These are phyloP conservation scores for Globisporangium sylvaticum DNA, from an alignment of 352 stramenopile genomes.

Conservation along the genomic window DNA sequence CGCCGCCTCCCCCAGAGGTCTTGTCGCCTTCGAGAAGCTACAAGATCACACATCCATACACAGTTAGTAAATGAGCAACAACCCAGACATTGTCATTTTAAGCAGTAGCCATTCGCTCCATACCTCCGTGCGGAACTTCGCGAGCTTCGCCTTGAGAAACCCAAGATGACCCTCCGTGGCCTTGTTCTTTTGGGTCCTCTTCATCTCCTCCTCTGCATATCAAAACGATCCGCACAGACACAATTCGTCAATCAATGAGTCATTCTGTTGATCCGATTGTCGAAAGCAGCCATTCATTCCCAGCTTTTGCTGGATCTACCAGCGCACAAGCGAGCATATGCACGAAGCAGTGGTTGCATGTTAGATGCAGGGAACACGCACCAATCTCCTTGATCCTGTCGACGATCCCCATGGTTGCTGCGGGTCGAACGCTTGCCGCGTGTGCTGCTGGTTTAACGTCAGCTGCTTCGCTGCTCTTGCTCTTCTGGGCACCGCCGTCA, in stretches of 20 bases:
- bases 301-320: not conserved
- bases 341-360: not conserved
- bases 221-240: not conserved
- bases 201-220: slow-evolving; percentile 92
- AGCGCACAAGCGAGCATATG: not conserved
- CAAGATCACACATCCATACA: not conserved
- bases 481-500: not conserved
- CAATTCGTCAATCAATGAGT: not conserved
- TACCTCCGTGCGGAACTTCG: slow-evolving; percentile 97
- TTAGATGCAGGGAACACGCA: slow-evolving; percentile 21
- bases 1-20: slow-evolving; percentile 60
- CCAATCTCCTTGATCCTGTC: slow-evolving; percentile 94
- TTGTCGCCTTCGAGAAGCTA: slow-evolving; percentile 85
- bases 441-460: not conserved
- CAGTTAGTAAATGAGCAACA: not conserved
- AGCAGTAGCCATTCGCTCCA: not conserved
- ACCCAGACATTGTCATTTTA: no score
- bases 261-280: not conserved
- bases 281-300: slow-evolving; percentile 1
- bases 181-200: slow-evolving; percentile 99
- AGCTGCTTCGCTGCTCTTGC: not conserved
- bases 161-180: slow-evolving; percentile 89
- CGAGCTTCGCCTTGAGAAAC: slow-evolving; percentile 97
- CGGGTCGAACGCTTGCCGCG: not conserved
- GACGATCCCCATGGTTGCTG: slow-evolving; percentile 86